Evolutionary conservation across 202 grass and related monocot species (phyloP), one percentile per base, ranked within the genome.

Genomic region (Setaria italica): DNA sequence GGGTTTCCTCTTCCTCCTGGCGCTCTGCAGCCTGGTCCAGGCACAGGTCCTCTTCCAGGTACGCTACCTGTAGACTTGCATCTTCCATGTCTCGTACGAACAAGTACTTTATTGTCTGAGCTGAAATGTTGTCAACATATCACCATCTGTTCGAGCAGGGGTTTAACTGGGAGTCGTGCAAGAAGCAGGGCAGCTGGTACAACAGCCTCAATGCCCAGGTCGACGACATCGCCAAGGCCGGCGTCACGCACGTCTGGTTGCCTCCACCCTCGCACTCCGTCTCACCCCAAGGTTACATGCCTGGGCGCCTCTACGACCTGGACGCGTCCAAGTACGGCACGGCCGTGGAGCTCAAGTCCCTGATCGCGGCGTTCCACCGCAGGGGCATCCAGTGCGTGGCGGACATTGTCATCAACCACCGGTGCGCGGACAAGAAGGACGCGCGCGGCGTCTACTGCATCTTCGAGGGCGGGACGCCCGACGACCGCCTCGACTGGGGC

Each of bases 401-500:
- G 15, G 91, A 93, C 80, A 86, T 93, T 59, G 91, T 90, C 41
- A 76, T 93, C 85, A 93, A 93, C 77, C 91, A 93, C 72, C 88
- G 91, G 34, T 56, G 54, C 54, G 54, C 54, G 5, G 54, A 56
- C 10, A 78, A 87, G 41, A 86, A 95, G 33, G 93, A 95, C 86
- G 49, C 50, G 0, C 71, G 79, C 0, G 90, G 92, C 42, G 13
- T 92, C 8, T 89, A 90, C 78, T 95, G 88, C 82, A 21, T 87
- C 58, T 95, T 95, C 46, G 88, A 95, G 76, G 93, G 93, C 77
- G 92, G 92, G 3, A 97, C 92, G 4, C 16, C 90, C 7, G 92
- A 94, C 78, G 59, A 67, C 81, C 88, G 88, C 78, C 94, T 97
- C 35, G 92, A 94, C 81, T 94, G 94, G 94, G 92, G 94, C 0